Evolutionary conservation across 2,329 filamentous ascomycete species (phyloP), one percentile per base, ranked within the genome.

Genomic region (Trichoderma koningiopsis): DNA sequence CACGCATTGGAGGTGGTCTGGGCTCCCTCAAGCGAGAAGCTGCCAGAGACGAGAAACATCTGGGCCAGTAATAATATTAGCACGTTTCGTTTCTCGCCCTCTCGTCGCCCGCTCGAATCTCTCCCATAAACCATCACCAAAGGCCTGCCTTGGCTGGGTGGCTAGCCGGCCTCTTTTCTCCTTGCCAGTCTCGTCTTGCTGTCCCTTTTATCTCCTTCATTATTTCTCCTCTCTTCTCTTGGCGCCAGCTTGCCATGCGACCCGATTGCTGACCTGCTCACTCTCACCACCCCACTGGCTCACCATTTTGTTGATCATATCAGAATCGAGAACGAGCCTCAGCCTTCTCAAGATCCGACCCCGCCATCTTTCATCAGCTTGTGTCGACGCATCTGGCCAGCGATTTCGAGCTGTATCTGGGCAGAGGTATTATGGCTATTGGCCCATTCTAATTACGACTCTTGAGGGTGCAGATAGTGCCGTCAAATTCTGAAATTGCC

Each of bases 381-480:
- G 14, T 29, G 35, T 33, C 33, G 35, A 29, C 14, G 22, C 6
- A 10, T 59, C 57, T 59, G 27, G 3, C 10, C 55, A 6, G 55
- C n/a, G 22, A 27, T 37, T 43, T 59, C 40, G 43, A 14, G 27
- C n/a, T 35, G 40, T 59, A n/a, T 16, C 35, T 52, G 55, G 22
- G 49, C 16, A 55, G 55, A 29, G 37, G 37, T 61, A 57, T 62
- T 67, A 70, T 70, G 68, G 68, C 68, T 56, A 22, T 68, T 70
- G 22, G 56, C 35, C 27, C 68, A 52, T 62, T 43, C 47, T 68
- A 52, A 52, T 53, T 22, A 53, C 27, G 40, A 55, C 29, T 58
- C 31, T 58, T 47, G 40, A 64, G 22, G 61, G 59, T 55, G 56
- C 49, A 40, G 56, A 70, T 40, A 70, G 53, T 43, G 49, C 56